These are phyloP conservation scores for Malus hybrid DNA, from an alignment of 331 rosid species.

Conservation along the genomic window DNA sequence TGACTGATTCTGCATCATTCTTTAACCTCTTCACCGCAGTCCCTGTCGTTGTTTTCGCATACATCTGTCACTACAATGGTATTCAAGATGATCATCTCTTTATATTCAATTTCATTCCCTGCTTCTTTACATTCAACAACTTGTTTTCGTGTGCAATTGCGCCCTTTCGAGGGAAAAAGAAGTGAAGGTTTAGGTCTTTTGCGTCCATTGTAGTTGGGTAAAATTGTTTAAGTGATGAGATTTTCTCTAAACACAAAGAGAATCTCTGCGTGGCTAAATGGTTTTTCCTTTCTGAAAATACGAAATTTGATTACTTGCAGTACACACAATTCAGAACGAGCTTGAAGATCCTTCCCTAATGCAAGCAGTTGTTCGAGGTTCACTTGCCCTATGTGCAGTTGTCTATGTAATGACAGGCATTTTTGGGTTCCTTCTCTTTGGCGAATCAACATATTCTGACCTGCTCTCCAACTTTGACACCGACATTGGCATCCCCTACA, in stretches of 20 bases:
- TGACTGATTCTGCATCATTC: constrained; percentile 14
- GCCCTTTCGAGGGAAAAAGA: background rate
- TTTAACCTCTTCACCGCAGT: constrained; percentile 13
- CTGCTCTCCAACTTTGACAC: constrained; percentile 22
- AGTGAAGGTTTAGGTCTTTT: background rate
- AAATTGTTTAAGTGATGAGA: background rate
- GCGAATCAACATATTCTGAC: constrained; percentile 17
- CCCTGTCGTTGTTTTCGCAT: constrained; percentile 18
- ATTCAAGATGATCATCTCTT: background rate
- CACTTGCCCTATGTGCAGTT: constrained; percentile 13
- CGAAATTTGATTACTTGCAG: constrained; percentile 7
- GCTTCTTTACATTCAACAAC: background rate
- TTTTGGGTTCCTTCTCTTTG: constrained; percentile 26
- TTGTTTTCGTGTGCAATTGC: background rate
- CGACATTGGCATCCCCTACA: constrained; percentile 14
- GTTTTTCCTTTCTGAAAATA: background rate
- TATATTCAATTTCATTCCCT: background rate
- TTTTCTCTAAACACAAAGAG: background rate
- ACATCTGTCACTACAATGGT: constrained; percentile 27
- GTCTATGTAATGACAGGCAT: constrained; percentile 15
- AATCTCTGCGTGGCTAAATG: background rate
- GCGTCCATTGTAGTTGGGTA: background rate
- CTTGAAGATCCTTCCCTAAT: constrained; percentile 11
- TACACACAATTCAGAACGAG: constrained; percentile 22
- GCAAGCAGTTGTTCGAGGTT: background rate